Evolutionary conservation across 495 filamentous ascomycete species (phyloP), one percentile per base, ranked within the genome.

Genomic region (Aspergillus conjunctus): DNA sequence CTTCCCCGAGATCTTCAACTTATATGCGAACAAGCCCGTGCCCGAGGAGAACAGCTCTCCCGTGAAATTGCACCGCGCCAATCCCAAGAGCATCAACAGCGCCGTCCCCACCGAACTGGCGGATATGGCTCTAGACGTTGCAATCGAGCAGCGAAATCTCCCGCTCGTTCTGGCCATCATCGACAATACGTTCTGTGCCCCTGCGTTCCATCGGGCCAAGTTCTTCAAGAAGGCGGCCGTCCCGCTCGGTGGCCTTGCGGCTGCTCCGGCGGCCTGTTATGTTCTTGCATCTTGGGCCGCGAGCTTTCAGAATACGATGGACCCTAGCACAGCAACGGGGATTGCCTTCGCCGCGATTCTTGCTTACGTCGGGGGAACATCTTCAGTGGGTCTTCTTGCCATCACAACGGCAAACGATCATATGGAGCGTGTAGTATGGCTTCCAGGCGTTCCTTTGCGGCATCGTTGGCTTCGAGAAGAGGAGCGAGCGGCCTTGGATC

Each of bases 401-500:
- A 71, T 93, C 22, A 88, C 88, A 32, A 96, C 93, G 15, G 77
- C 85, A 18, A 97, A 97, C 75, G 92, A 97, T 71, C 92, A 98
- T 71, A 95, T 96, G 90, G 87, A 91, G 58, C 85, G 94, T 4
- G 90, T 98, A 32, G 89, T 87, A 4, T 98, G 95, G 95, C 79
- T 86, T 12, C 77, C 81, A 12, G 94, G 94, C 2, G 87, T 88
- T 22, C 89, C 91, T 22, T 74, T 98, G 66, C 79, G 88, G 60
- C 78, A 93, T 60, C 83, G 95, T n/a, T 98, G 92, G 92, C 70
- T 96, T 41, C 81, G 91, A 34, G 94, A 98, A 76, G 92, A 96
- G 51, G 94, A 98, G 76, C 82, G 94, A 20, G 89, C 87, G n/a
- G 91, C 93, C 9, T 72, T 93, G 59, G 94, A 98, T 78, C 87